Conservation (phyloP, 2,329 filamentous ascomycete species). For the Scedosporium dehoogii region DNA sequence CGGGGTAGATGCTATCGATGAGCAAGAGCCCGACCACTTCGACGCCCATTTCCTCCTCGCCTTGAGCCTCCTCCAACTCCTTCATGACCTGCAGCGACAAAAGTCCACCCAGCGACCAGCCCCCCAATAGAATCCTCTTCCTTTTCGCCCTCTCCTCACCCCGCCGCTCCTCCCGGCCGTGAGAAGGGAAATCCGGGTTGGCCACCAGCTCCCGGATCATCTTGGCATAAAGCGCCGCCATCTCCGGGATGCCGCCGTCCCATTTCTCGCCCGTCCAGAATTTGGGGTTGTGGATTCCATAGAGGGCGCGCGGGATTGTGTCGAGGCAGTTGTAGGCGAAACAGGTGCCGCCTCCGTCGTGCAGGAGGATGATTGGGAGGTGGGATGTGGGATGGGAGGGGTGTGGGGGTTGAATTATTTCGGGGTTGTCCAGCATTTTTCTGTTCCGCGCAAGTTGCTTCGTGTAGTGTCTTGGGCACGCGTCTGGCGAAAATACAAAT, state of each 20-base stretch:
- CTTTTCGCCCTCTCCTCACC: neutral
- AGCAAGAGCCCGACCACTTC: conserved; percentile 40
- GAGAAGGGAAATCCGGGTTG: conserved; percentile 16
- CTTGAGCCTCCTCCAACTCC: conserved; percentile 20
- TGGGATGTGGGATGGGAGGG: conserved; percentile 15
- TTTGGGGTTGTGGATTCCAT: conserved; percentile 44
- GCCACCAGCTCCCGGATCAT: conserved; percentile 31
- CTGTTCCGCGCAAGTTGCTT: neutral
- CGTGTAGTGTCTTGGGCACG: neutral
- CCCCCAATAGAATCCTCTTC: conserved; percentile 35
- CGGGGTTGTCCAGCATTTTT: conserved; percentile 19
- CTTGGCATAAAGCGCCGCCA: conserved; percentile 39
- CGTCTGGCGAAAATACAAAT: neutral
- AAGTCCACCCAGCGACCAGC: conserved; percentile 46
- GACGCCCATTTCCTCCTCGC: conserved; percentile 21
- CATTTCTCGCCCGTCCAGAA: conserved; percentile 37
- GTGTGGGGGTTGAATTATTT: conserved; percentile 22
- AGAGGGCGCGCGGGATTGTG: conserved; percentile 36
- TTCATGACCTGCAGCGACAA: conserved; percentile 40
- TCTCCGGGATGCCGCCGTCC: conserved; percentile 41
- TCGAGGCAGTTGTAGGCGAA: conserved; percentile 47
- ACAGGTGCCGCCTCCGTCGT: conserved; percentile 52
- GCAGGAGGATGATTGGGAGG: conserved; percentile 42
- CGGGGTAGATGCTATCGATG: conserved; percentile 38
- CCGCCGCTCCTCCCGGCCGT: neutral